These are phyloP conservation scores for Geotrichum restrictum DNA, from an alignment of 1,139 yeast species.

Conservation along the genomic window DNA sequence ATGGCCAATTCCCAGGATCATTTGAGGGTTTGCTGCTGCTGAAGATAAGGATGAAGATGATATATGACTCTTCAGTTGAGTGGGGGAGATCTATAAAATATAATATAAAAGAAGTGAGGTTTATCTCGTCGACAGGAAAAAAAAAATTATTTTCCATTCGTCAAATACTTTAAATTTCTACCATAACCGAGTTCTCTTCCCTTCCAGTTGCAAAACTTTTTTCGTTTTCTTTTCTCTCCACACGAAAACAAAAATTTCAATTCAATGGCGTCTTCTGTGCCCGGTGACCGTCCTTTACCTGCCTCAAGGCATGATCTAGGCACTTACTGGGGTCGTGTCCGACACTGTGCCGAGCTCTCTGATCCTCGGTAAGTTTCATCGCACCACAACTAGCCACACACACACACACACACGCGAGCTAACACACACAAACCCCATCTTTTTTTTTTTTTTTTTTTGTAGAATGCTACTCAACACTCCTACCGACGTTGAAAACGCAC, in stretches of 20 bases:
- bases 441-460: not conserved
- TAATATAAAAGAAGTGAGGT: no score
- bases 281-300: constrained; percentile 77
- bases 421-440: not conserved
- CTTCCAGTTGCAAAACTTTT: no score
- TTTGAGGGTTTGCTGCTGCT: constrained; percentile 6
- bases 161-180: no score
- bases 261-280: constrained; percentile 78
- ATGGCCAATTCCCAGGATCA: constrained; percentile 53
- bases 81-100: not conserved
- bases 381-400: not conserved
- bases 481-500: constrained; percentile 61
- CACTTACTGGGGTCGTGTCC: constrained; percentile 89
- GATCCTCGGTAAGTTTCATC: constrained; percentile 56
- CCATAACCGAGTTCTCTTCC: no score
- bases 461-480: constrained; percentile 74
- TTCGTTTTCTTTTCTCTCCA: not conserved
- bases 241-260: not conserved
- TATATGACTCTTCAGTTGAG: not conserved
- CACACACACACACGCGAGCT: not conserved
- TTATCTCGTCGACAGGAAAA: no score
- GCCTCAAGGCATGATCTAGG: constrained; percentile 70
- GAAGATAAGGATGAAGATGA: not conserved
- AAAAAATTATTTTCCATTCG: not conserved
- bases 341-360: constrained; percentile 87